Percentiles rank a stretch among this genome's conserved stretches.
These are phyloP conservation scores for Neofusicoccum sp. DNA, from an alignment of 2,329 filamentous ascomycete genomes.

Conservation along the genomic window DNA sequence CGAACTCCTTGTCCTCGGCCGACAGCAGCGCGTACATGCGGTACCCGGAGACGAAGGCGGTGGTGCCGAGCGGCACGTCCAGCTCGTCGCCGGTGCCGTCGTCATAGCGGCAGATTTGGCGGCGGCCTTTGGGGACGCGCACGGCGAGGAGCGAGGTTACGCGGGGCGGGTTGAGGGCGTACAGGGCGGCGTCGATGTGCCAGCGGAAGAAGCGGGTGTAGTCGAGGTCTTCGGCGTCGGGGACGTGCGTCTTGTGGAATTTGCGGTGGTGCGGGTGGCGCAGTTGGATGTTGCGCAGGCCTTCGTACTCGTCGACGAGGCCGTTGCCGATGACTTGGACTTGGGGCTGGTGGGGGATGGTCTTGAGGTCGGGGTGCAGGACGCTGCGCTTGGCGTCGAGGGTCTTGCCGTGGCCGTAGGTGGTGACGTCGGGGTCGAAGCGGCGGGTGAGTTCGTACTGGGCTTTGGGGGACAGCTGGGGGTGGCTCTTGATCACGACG, in stretches of 20 bases:
- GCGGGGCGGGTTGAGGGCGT: slow-evolving; percentile 72
- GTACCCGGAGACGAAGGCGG: slow-evolving; percentile 73
- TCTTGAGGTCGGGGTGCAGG: slow-evolving; percentile 78
- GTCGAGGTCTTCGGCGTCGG: slow-evolving; percentile 61
- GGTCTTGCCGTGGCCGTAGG: slow-evolving; percentile 77
- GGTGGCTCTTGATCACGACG: slow-evolving; percentile 70
- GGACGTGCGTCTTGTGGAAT: slow-evolving; percentile 69
- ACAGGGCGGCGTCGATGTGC: slow-evolving; percentile 80
- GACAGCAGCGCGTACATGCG: slow-evolving; percentile 70
- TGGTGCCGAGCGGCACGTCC: slow-evolving; percentile 72
- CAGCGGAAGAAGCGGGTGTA: slow-evolving; percentile 70
- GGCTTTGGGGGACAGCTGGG: slow-evolving; percentile 65
- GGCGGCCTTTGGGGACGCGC: slow-evolving; percentile 67
- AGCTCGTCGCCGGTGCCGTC: slow-evolving; percentile 69
- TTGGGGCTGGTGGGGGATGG: slow-evolving; percentile 77
- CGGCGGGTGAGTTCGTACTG: slow-evolving; percentile 74
- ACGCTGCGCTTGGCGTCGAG: slow-evolving; percentile 67
- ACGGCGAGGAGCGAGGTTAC: slow-evolving; percentile 75
- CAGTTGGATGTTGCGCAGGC: slow-evolving; percentile 67
- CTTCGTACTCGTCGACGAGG: slow-evolving; percentile 69
- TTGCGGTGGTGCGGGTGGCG: slow-evolving; percentile 77
- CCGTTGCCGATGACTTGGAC: slow-evolving; percentile 82
- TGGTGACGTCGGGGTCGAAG: slow-evolving; percentile 67
- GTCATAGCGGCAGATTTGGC: slow-evolving; percentile 71
- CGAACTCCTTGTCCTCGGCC: slow-evolving; percentile 68